Evolutionary conservation across 345 rosid genomes (phyloP).

Genomic region (Heritiera fomes): DNA sequence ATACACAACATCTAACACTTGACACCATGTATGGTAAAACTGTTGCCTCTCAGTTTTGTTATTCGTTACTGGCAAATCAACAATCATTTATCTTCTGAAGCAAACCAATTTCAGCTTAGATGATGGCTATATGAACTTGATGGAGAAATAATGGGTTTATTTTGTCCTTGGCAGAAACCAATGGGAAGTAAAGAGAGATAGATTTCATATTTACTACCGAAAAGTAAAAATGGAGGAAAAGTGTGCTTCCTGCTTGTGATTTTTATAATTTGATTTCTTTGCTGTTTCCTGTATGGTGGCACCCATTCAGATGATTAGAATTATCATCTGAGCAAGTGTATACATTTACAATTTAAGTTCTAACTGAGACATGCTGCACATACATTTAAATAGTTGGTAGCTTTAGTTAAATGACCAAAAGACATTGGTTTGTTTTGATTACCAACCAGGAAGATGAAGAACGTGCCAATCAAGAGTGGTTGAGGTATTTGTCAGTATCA

Average conservation of each 20-base stretch:
- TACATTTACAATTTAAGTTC: background rate
- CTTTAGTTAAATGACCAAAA: background rate
- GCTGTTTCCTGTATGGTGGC: background rate
- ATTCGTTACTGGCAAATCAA: too few species aligned
- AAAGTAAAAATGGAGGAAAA: too few species aligned
- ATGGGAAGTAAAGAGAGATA: background rate
- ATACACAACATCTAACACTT: background rate
- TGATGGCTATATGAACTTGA: too few species aligned
- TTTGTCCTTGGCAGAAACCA: background rate
- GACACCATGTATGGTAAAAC: background rate
- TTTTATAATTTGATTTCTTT: background rate
- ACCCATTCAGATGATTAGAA: background rate
- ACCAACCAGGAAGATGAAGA: slow-evolving; percentile 46
- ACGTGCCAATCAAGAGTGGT: slow-evolving; percentile 34
- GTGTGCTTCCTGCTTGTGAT: background rate
- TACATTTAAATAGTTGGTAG: background rate
- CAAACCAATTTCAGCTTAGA: too few species aligned
- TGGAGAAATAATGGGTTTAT: background rate
- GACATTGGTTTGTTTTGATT: background rate
- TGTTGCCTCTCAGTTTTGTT: too few species aligned
- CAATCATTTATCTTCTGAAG: too few species aligned
- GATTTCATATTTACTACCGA: background rate
- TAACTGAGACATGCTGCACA: background rate
- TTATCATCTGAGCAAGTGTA: background rate
- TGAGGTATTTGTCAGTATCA: slow-evolving; percentile 42